Evolutionary conservation across 176 grass and related monocot species (phyloP).

Genomic region (Paspalum notatum): DNA sequence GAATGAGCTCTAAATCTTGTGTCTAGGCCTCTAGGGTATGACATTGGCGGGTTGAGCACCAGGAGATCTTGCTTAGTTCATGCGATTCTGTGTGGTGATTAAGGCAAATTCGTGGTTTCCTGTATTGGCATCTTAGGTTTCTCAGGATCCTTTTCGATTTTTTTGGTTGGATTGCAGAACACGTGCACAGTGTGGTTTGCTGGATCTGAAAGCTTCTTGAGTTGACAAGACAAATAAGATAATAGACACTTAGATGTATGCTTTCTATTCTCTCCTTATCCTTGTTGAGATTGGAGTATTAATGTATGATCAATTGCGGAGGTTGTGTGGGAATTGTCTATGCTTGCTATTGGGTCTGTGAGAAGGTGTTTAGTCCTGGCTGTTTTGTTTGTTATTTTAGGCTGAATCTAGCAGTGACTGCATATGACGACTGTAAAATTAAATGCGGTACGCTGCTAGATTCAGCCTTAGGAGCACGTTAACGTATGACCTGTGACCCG

Average conservation of each 20-base stretch:
- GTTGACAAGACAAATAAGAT: background rate
- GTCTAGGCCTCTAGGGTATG: background rate
- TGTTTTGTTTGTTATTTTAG: background rate
- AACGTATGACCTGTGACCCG: too few species aligned
- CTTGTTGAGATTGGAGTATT: background rate
- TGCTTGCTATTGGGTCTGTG: background rate
- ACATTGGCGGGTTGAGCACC: background rate
- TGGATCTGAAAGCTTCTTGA: background rate
- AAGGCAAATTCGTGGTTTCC: background rate
- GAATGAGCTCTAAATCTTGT: background rate
- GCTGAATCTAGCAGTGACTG: too few species aligned
- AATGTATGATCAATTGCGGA: background rate
- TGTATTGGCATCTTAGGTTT: background rate
- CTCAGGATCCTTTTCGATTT: slow-evolving; percentile 15
- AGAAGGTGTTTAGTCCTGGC: background rate
- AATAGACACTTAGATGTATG: background rate
- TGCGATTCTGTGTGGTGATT: background rate
- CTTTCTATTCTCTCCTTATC: background rate
- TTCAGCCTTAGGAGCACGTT: too few species aligned
- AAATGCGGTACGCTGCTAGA: too few species aligned
- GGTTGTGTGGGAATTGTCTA: background rate
- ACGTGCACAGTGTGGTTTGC: background rate
- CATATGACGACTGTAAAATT: too few species aligned
- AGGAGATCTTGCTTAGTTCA: background rate
- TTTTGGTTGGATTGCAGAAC: background rate